phyloP scores from a whole-genome alignment of 225 moss, liverwort and hornwort species.

The Bryoerythrophyllum caledonicum region DNA sequence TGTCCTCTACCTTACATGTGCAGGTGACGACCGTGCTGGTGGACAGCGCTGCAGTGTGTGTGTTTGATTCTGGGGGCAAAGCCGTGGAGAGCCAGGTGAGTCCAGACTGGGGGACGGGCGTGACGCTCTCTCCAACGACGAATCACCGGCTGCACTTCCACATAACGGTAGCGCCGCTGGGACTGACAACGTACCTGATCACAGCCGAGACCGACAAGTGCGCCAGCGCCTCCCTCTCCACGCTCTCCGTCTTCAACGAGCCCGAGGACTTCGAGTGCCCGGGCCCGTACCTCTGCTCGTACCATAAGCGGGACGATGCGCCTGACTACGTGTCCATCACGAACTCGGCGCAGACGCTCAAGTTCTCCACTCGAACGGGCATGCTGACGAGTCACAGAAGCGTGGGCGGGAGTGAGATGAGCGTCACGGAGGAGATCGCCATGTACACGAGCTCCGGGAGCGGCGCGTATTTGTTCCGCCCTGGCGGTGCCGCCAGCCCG shows the following conservation, averaged over 20 bases:
- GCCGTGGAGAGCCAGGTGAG: slow-evolving; percentile 82
- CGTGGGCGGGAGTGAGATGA: slow-evolving; percentile 45
- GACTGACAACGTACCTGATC: slow-evolving; percentile 76
- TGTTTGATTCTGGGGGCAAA: slow-evolving; percentile 76
- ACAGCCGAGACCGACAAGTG: slow-evolving; percentile 73
- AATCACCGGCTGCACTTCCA: slow-evolving; percentile 82
- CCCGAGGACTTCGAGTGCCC: slow-evolving; percentile 74
- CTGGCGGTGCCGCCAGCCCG: slow-evolving; percentile 64
- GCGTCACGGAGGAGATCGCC: slow-evolving; percentile 79
- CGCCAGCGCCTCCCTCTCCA: slow-evolving; percentile 58
- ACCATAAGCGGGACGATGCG: slow-evolving; percentile 29
- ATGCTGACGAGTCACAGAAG: slow-evolving; percentile 57
- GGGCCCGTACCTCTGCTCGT: slow-evolving; percentile 63
- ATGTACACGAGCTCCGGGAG: slow-evolving; percentile 79
- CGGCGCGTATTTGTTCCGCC: slow-evolving; percentile 90
- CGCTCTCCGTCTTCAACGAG: slow-evolving; percentile 62
- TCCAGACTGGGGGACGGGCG: slow-evolving; percentile 75
- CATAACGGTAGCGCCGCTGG: slow-evolving; percentile 71
- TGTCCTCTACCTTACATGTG: slow-evolving; percentile 3
- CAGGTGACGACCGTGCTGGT: slow-evolving; percentile 83
- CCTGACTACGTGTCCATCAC: slow-evolving; percentile 52
- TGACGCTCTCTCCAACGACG: slow-evolving; percentile 44
- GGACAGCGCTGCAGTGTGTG: slow-evolving; percentile 76
- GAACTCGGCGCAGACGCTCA: slow-evolving; percentile 61
- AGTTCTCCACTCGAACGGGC: slow-evolving; percentile 68